These are phyloP conservation scores for Ascoidea asiatica DNA, from an alignment of 805 yeast genomes.

Conservation along the genomic window DNA sequence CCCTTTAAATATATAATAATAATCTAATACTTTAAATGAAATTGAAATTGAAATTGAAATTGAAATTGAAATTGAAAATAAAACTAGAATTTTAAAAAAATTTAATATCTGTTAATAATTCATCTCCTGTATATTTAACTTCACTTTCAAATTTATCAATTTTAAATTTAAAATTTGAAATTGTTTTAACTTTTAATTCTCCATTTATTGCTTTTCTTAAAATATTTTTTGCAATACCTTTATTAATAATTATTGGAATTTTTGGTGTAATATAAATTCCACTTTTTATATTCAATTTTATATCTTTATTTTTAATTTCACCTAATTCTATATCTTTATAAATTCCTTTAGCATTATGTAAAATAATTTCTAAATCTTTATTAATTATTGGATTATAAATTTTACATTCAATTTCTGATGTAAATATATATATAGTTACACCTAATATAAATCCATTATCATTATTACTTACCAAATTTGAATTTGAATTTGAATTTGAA, in stretches of 20 bases:
- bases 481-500: background rate
- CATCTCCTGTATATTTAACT: constrained; percentile 32
- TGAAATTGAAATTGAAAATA: no score
- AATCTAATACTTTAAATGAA: no score
- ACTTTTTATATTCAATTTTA: constrained; percentile 31
- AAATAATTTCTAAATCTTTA: constrained; percentile 25
- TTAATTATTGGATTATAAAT: constrained; percentile 41
- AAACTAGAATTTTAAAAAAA: no score
- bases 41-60: no score
- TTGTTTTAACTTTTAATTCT: constrained; percentile 30
- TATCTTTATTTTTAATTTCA: constrained; percentile 23
- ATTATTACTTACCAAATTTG: constrained; percentile 3
- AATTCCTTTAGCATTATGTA: constrained; percentile 33
- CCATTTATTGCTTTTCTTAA: constrained; percentile 38
- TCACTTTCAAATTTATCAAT: constrained; percentile 27
- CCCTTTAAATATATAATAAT: no score
- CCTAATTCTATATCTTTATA: constrained; percentile 35
- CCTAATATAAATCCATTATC: constrained; percentile 29
- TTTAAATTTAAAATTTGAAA: constrained; percentile 26
- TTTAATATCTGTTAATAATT: constrained; percentile 29
- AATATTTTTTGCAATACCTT: constrained; percentile 34
- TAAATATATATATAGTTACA: constrained; percentile 39
- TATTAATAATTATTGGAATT: constrained; percentile 32
- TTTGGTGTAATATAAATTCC: constrained; percentile 37
- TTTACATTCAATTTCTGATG: constrained; percentile 39